A percentile compares a stretch with the other conserved stretches of the same genome.
These are phyloP conservation scores for Arthroderma sp. DNA, from an alignment of 2,329 filamentous ascomycete species.

Conservation along the genomic window DNA sequence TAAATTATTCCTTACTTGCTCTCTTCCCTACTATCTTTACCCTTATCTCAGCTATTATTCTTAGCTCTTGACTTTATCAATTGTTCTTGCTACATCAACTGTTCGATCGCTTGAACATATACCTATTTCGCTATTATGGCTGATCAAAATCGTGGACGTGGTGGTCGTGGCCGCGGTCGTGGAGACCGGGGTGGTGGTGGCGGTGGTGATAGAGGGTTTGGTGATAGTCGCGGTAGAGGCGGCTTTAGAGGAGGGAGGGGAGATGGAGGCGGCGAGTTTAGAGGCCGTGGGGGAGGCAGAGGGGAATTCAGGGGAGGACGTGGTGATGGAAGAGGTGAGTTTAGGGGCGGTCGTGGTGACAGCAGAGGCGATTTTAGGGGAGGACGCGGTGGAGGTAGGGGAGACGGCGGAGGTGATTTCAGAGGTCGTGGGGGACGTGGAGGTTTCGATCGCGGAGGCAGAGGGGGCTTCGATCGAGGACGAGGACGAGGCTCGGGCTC, in stretches of 20 bases:
- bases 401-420: conserved; percentile 7
- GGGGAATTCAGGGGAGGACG: conserved; percentile 3
- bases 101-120: too few relatives aligned
- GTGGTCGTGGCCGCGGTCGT: background rate
- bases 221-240: background rate
- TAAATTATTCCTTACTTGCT: too few relatives aligned
- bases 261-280: conserved; percentile 1
- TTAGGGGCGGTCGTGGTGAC: conserved; percentile 13
- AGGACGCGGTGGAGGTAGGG: conserved; percentile 4
- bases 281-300: background rate
- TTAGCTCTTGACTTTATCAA: too few relatives aligned
- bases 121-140: too few relatives aligned
- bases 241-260: background rate
- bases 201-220: background rate
- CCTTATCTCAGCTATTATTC: too few relatives aligned
- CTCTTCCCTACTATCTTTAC: too few relatives aligned
- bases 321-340: conserved; percentile 5
- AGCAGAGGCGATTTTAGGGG: conserved; percentile 6
- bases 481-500: conserved; percentile 16
- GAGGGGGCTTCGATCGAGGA: conserved; percentile 13
- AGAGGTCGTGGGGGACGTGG: conserved; percentile 13
- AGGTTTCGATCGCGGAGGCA: conserved; percentile 13
- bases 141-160: background rate
- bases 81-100: too few relatives aligned
- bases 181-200: background rate